Conservation (phyloP, 768 basidiomycete species). For the Sporobolomyces pararoseus region DNA sequence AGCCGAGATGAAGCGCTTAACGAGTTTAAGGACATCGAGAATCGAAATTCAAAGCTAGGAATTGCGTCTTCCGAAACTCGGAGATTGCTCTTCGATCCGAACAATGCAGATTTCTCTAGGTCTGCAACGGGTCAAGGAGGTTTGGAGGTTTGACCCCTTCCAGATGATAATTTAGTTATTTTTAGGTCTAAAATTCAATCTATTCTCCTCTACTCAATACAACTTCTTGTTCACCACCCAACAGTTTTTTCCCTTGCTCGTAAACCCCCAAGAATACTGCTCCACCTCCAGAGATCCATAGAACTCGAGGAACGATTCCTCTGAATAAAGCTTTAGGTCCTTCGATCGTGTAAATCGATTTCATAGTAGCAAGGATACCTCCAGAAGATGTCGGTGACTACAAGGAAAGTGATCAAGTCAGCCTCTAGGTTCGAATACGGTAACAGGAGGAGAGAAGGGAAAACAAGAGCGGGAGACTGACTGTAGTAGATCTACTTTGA, state of each 20-base stretch:
- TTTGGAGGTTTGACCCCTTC: too few relatives aligned
- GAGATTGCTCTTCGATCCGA: too few relatives aligned
- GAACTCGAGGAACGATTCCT: constrained; percentile 81
- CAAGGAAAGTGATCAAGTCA: background rate
- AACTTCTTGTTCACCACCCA: background rate
- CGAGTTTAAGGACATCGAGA: too few relatives aligned
- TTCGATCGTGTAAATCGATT: constrained; percentile 66
- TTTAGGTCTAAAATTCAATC: background rate
- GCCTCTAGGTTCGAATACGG: too few relatives aligned
- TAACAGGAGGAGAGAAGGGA: constrained; percentile 52
- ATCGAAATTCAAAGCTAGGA: too few relatives aligned
- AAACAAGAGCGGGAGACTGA: background rate
- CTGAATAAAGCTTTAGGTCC: constrained; percentile 73
- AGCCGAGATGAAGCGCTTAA: too few relatives aligned
- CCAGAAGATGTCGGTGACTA: background rate
- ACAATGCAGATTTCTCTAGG: too few relatives aligned
- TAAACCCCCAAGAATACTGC: constrained; percentile 97
- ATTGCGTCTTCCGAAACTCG: too few relatives aligned
- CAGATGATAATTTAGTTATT: too few relatives aligned
- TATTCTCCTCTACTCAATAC: background rate
- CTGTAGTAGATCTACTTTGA: background rate
- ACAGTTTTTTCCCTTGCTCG: constrained; percentile 60
- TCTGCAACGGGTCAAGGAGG: too few relatives aligned
- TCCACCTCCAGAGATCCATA: constrained; percentile 95
- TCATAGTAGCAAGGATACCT: constrained; percentile 56